These are phyloP conservation scores for Arthrinium phaeospermum DNA, from an alignment of 2,329 filamentous ascomycete genomes.

Conservation along the genomic window DNA sequence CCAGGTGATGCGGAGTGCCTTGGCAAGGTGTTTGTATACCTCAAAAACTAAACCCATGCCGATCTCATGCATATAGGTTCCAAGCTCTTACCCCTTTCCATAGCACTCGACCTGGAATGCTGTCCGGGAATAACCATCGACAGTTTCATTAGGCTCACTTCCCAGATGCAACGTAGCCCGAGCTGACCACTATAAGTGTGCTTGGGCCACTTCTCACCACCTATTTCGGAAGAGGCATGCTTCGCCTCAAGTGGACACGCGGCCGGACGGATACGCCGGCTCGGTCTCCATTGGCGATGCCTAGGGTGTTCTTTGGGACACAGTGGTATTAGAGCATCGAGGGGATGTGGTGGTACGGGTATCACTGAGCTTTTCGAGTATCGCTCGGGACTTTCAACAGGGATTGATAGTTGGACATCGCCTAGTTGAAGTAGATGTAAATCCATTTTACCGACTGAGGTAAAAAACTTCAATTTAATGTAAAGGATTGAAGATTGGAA, in stretches of 20 bases:
- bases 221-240: neutral
- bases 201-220: neutral
- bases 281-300: neutral
- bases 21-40: neutral
- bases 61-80: neutral
- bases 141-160: neutral
- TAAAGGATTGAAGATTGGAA: neutral
- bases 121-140: too few species aligned
- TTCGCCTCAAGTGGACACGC: neutral
- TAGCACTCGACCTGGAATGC: neutral
- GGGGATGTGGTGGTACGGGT: neutral
- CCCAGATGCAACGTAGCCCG: neutral
- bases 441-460: neutral
- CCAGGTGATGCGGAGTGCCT: neutral
- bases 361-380: too few species aligned
- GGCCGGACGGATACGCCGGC: neutral
- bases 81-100: neutral
- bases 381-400: too few species aligned
- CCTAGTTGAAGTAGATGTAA: too few species aligned
- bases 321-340: too few species aligned
- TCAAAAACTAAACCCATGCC: neutral
- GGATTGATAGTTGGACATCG: too few species aligned
- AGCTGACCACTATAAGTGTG: neutral
- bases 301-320: neutral
- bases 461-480: too few species aligned